Evolutionary conservation across 257 asterid genomes (phyloP), one percentile per base, ranked within the genome.

Genomic region (Capsicum pubescens): DNA sequence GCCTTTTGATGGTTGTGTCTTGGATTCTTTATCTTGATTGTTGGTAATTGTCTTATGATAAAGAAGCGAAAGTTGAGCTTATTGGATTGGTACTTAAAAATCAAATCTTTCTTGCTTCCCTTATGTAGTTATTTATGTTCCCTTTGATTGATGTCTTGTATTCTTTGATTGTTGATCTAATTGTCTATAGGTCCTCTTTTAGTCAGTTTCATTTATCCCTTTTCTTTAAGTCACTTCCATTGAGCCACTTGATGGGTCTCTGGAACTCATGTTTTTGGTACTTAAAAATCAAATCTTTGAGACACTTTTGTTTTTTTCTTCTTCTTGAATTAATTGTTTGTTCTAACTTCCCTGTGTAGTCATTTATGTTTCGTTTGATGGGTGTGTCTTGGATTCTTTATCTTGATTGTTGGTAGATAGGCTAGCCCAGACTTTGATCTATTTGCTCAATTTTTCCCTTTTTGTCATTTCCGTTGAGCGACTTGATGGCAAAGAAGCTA

Each of bases 201-300:
- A 39, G 44, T 39, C 44, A 39, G 32, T 26, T 26, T 26, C 32
- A 26, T 26, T 26, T 26, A 26, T 26, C 32, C 5, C 5, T 39
- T 4, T 26, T 26, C 1, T 26, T 26, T 26, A 88, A 42, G 9
- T 83, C 66, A 15, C 91, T 1, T 81, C 86, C 42, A 39, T 39
- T 39, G 42, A 39, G 42, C 42, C 42, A 39, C 4, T 4, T 39
- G 42, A 4, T 39, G 91, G 88, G 67, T 77, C 89, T 56, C 89
- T 91, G 21, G 94, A 95, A 92, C 84, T 94, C 86, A 95, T 93
- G 67, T 85, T 94, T 66, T 85, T 95, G 97, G 99, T 95, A 39
- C 9, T 15, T 13, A 57, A 3, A 57, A 17, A 6, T 79, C 67
- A n/a, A 60, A 74, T 44, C 84, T 76, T n/a, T 8, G 35, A 0